Evolutionary conservation across 805 yeast genomes (phyloP).

Genomic region (Starmerella khaoyaiensis): DNA sequence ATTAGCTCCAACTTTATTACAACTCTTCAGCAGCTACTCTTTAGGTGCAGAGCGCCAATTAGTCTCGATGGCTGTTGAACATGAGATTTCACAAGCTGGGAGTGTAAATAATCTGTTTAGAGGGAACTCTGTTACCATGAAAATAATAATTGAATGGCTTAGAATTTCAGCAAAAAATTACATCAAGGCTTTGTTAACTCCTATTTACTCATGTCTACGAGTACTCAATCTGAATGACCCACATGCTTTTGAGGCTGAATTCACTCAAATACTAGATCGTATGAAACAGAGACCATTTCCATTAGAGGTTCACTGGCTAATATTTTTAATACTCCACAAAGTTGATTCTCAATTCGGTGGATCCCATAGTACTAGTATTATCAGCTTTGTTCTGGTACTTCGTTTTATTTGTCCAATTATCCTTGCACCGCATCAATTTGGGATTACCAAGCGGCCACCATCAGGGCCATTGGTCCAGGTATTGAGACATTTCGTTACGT

Average conservation of each 20-base stretch:
- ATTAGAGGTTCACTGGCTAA: background rate
- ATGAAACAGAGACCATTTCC: slow-evolving; percentile 1
- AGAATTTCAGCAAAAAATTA: background rate
- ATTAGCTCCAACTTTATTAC: background rate
- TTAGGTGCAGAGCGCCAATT: slow-evolving; percentile 1
- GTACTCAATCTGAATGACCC: slow-evolving; percentile 1
- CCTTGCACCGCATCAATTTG: slow-evolving; percentile 4
- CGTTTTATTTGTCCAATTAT: slow-evolving; percentile 8
- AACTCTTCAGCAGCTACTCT: slow-evolving; percentile 3
- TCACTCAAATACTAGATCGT: background rate
- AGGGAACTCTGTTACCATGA: slow-evolving; percentile 6
- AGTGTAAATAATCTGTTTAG: slow-evolving; percentile 1
- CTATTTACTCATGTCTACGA: slow-evolving; percentile 1
- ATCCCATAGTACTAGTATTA: background rate
- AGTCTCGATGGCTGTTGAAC: slow-evolving; percentile 1
- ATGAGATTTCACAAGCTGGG: slow-evolving; percentile 1
- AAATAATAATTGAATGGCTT: slow-evolving; percentile 7
- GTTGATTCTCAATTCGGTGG: slow-evolving; percentile 1
- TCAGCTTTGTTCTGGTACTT: background rate
- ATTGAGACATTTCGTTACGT: slow-evolving; percentile 4
- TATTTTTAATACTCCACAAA: background rate
- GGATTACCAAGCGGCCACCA: slow-evolving; percentile 3
- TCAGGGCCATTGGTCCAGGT: background rate
- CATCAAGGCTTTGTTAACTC: background rate
- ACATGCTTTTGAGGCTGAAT: background rate